These are phyloP conservation scores for Talaromyces rugulosus DNA, from an alignment of 2,329 filamentous ascomycete species.

Conservation along the genomic window DNA sequence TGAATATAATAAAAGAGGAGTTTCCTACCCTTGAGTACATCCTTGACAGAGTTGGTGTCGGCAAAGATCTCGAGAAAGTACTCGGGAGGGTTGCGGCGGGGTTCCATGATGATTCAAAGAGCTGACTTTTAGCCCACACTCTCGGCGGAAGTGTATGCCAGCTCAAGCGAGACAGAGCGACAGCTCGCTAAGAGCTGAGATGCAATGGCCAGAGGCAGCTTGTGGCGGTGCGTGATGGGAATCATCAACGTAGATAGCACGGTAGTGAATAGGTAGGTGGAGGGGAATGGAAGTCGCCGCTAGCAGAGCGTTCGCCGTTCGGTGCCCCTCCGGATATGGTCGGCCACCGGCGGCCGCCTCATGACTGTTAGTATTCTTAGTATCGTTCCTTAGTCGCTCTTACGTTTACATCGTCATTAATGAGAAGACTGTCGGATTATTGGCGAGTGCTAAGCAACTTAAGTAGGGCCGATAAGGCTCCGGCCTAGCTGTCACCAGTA, in stretches of 20 bases:
- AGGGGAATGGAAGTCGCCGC: not conserved
- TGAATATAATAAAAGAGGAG: conserved; percentile 2
- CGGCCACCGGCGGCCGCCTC: not conserved
- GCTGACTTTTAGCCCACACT: not conserved
- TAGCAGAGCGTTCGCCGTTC: not conserved
- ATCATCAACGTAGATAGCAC: not conserved
- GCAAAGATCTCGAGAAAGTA: conserved; percentile 93
- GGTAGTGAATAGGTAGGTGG: not conserved
- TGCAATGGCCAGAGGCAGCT: conserved; percentile 12
- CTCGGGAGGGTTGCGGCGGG: conserved; percentile 66
- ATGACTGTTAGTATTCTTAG: not conserved
- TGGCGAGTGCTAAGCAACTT: not conserved
- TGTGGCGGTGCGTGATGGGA: not conserved
- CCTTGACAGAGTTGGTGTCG: conserved; percentile 82
- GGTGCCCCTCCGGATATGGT: not conserved
- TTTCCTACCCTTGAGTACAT: conserved; percentile 79
- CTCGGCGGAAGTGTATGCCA: conserved; percentile 1
- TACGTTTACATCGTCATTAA: not conserved
- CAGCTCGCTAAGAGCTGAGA: conserved; percentile 19
- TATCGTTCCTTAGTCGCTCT: not conserved
- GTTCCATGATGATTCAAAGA: conserved; percentile 50
- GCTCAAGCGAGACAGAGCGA: conserved; percentile 6
- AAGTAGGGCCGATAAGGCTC: no score
- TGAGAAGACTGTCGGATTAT: not conserved
- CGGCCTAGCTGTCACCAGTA: no score